Base-by-base conservation (phyloP, 139 green algal genomes). In the Coccomyxa sp. region DNA sequence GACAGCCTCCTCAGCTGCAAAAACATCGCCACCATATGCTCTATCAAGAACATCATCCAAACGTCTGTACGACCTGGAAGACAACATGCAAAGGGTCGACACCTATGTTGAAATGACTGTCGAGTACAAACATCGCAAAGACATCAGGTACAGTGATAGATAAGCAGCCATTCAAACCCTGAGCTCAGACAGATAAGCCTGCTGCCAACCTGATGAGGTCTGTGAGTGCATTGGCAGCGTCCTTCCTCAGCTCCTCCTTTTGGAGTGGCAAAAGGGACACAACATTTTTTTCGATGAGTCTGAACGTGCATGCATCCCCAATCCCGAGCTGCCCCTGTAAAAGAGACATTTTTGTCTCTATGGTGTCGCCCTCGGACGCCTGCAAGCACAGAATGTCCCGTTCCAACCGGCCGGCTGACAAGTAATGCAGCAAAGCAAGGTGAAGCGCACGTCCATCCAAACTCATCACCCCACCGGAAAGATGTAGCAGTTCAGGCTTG, bases 241-340 rank as follows among this genome's bases (percentile, higher is more conserved):
- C 76, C 17, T 77, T 27, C 32, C 80, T 83, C 10, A 86, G 83
- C 17, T 83, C 28, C 15, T 77, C 16, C 79, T 86, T 45, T 13
- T 77, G 60, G 15, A 16, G 25, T 58, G 83, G 67, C 57, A 86
- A 38, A 45, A 86, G n/a, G 51, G 59, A 80, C 11, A 67, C 80
- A 13, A 86, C 83, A 32, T 86, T 86, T 28, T 86, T 86, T 32
- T 67, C 79, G 58, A 86, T 86, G 23, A 86, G 83, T 15, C 79
- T 57, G 83, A 83, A 86, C 27, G 83, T 86, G 51, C 83, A 86
- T 17, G 78, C 68, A 30, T 86, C 79, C 63, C 51, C 78, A 18
- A 86, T 63, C 17, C 67, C 77, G 18, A 86, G 67, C 57, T 68
- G 59, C 31, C 51, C 60, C 18, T 86, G 83, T 16, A 82, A 28